phyloP scores from a whole-genome alignment of 805 yeast species.

The Wickerhamomyces xylosicus region DNA sequence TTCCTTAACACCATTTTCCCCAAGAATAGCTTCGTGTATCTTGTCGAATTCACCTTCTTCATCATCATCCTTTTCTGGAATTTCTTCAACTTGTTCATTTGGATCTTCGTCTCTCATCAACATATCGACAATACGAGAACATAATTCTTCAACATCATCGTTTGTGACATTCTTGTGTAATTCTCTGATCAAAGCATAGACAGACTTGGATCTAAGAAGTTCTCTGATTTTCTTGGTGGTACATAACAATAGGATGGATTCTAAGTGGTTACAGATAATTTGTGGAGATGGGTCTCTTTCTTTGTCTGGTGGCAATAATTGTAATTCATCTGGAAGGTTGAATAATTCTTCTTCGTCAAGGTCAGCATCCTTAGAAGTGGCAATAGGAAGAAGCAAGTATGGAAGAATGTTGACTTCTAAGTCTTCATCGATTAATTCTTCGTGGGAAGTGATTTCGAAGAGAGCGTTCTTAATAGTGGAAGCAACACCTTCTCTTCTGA shows the following conservation, averaged over 20 bases:
- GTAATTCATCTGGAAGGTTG: slow-evolving; percentile 81
- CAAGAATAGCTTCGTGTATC: slow-evolving; percentile 10
- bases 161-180: slow-evolving; percentile 51
- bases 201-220: slow-evolving; percentile 66
- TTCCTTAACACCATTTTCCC: slow-evolving; percentile 15
- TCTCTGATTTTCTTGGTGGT: slow-evolving; percentile 70
- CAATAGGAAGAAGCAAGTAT: slow-evolving; percentile 70
- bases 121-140: slow-evolving; percentile 82
- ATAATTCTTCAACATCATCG: slow-evolving; percentile 48
- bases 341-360: slow-evolving; percentile 79
- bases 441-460: slow-evolving; percentile 69
- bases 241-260: slow-evolving; percentile 68
- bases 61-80: slow-evolving; percentile 32
- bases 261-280: slow-evolving; percentile 64
- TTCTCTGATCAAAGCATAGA: slow-evolving; percentile 81
- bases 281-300: slow-evolving; percentile 61
- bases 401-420: slow-evolving; percentile 63
- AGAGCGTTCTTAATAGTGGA: slow-evolving; percentile 85
- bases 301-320: slow-evolving; percentile 66
- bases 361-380: slow-evolving; percentile 60
- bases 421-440: slow-evolving; percentile 44
- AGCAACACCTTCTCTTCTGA: slow-evolving; percentile 87
- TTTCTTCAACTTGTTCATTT: slow-evolving; percentile 33
- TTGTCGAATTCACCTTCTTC: slow-evolving; percentile 24
- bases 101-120: slow-evolving; percentile 84